Evolutionary conservation across 2,329 filamentous ascomycete species (phyloP).

Genomic region (Alternaria panax): DNA sequence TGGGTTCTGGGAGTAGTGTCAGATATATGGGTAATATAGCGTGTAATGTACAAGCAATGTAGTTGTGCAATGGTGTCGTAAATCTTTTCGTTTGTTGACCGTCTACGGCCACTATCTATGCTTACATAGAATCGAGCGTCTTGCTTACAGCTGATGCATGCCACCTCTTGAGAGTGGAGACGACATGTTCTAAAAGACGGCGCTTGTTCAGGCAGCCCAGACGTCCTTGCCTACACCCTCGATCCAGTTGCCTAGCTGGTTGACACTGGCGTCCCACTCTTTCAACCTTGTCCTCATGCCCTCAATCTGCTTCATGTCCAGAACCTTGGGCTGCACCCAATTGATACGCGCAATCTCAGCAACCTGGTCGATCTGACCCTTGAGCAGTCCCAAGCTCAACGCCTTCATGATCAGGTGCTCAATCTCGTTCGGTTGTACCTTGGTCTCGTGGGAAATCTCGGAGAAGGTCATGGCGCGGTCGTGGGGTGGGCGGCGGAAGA

Average conservation of each 20-base stretch:
- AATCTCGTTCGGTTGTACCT: slow-evolving; percentile 88
- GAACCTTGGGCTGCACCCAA: slow-evolving; percentile 98
- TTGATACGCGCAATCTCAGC: slow-evolving; percentile 93
- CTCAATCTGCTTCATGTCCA: slow-evolving; percentile 94
- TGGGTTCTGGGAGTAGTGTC: slow-evolving; percentile 29
- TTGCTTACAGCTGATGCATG: slow-evolving; percentile 14
- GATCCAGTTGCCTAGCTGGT: slow-evolving; percentile 96
- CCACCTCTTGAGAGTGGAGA: slow-evolving; percentile 3
- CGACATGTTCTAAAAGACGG: background rate
- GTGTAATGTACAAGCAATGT: background rate
- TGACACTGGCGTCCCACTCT: slow-evolving; percentile 96
- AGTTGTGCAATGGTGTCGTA: slow-evolving; percentile 12
- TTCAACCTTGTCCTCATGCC: slow-evolving; percentile 86
- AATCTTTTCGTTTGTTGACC: slow-evolving; percentile 25
- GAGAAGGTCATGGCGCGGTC: slow-evolving; percentile 93
- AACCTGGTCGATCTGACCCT: slow-evolving; percentile 95
- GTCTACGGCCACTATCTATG: slow-evolving; percentile 24
- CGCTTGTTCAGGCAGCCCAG: slow-evolving; percentile 72
- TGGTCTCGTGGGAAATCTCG: slow-evolving; percentile 89
- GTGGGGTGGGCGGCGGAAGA: slow-evolving; percentile 94
- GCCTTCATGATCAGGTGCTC: slow-evolving; percentile 99
- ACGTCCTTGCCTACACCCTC: slow-evolving; percentile 93
- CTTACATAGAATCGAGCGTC: slow-evolving; percentile 21
- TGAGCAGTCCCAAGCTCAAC: slow-evolving; percentile 87
- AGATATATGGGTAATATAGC: background rate